These are phyloP conservation scores for Trifolium repens DNA, from an alignment of 306 rosid genomes.

Conservation along the genomic window DNA sequence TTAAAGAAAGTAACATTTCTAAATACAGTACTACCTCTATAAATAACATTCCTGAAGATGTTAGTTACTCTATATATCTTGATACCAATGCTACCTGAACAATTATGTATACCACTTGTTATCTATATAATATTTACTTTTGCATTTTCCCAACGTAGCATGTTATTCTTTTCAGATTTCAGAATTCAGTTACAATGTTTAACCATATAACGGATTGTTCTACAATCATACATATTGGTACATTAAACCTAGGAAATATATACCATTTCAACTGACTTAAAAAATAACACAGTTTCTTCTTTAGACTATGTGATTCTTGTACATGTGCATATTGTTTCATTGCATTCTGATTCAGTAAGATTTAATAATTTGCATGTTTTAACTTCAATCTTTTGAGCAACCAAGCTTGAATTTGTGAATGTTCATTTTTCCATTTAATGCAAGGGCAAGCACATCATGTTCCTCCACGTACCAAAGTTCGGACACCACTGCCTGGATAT, in stretches of 20 bases:
- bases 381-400: constrained; percentile 57
- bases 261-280: neutral
- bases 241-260: neutral
- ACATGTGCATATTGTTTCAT: neutral
- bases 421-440: constrained; percentile 87
- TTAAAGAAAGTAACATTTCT: no score
- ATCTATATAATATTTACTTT: no score
- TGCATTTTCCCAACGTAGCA: no score
- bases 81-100: no score
- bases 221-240: neutral
- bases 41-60: no score
- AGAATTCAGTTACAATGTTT: neutral
- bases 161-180: no score
- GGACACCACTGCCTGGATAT: constrained; percentile 71
- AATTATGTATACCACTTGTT: no score
- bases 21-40: no score
- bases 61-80: no score
- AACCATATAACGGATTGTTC: neutral
- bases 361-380: neutral
- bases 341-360: neutral
- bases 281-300: neutral
- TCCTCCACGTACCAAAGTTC: constrained; percentile 99
- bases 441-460: constrained; percentile 88
- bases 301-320: constrained; percentile 1
- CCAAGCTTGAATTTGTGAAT: constrained; percentile 70